Conservation (phyloP, 371 early-diverging fungal species). For the Fennellomyces sp. region DNA sequence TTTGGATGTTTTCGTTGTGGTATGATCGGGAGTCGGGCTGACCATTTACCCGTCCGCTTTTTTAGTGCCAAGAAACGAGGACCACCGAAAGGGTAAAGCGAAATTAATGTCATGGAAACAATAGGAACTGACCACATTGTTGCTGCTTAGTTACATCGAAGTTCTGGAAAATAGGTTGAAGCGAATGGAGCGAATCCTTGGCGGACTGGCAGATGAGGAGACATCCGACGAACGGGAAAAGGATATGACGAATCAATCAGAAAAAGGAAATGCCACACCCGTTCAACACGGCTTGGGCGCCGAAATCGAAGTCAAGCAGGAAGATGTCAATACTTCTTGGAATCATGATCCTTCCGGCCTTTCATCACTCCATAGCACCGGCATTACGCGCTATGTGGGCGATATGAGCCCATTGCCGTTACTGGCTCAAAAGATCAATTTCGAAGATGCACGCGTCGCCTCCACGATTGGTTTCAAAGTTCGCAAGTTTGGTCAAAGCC, state of each 20-base stretch:
- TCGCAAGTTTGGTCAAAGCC: conserved; percentile 39
- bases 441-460: conserved; percentile 32
- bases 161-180: conserved; percentile 66
- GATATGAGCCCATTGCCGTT: conserved; percentile 44
- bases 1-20: background rate
- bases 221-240: background rate
- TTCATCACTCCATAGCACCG: conserved; percentile 21
- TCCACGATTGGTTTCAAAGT: conserved; percentile 31
- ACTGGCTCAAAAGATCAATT: conserved; percentile 42
- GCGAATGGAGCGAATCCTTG: conserved; percentile 66
- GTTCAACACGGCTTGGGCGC: background rate
- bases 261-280: background rate
- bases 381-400: conserved; percentile 37
- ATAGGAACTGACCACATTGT: background rate
- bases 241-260: background rate
- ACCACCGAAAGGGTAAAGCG: conserved; percentile 24
- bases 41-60: background rate
- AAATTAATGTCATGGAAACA: background rate
- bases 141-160: conserved; percentile 56
- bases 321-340: background rate
- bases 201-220: conserved; percentile 37
- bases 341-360: conserved; percentile 13
- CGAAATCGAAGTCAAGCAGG: background rate
- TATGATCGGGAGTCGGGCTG: background rate
- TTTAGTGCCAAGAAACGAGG: conserved; percentile 47